Evolutionary conservation across 495 filamentous ascomycete species (phyloP), one percentile per base, ranked within the genome.

Genomic region (Neurospora intermedia): DNA sequence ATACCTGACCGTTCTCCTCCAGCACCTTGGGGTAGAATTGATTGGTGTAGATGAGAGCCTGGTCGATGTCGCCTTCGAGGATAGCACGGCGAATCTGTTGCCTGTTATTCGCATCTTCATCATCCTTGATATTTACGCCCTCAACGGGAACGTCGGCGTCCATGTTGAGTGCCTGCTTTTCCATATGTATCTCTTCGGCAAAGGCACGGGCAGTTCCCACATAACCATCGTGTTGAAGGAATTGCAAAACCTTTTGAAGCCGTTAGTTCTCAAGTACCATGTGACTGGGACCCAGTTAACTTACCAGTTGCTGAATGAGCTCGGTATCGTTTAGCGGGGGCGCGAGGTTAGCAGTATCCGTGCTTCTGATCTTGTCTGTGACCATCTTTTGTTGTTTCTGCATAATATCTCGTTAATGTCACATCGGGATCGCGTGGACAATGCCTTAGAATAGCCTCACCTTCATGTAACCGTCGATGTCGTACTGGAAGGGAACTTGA

Each of bases 201-300:
- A 99, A 98, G 0, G 92, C 93, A 74, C 89, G 88, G 18, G 94
- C 94, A 8, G 96, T 97, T 73, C 97, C 95, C n/a, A 98, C 90
- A 75, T 97, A 98, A 72, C 96, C 96, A 79, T 98, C 96, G 77
- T 98, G 96, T 45, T 93, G 92, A 8, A 99, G 85, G 76, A 94
- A 97, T 81, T 98, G 94, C 13, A 93, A 87, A 20, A 96, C 91
- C 73, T 95, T 81, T 70, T 20, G 42, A 43, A 15, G 40, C 31
- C 41, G 70, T 82, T 18, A 80, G 74, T 69, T 69, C 42, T 59
- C 1, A 59, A 27, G 10, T 18, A 11, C 38, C 3, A 2, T 40
- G 13, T 20, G 3, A 31, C 8, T 4, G 20, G 11, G 71, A 74
- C 70, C 66, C 70, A 73, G 18, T 59, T 45, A 35, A 15, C 82